A percentile compares a stretch with the other conserved stretches of the same genome.
Conservation (phyloP, 2,329 filamentous ascomycete genomes). For the Ophiostoma quercus region DNA sequence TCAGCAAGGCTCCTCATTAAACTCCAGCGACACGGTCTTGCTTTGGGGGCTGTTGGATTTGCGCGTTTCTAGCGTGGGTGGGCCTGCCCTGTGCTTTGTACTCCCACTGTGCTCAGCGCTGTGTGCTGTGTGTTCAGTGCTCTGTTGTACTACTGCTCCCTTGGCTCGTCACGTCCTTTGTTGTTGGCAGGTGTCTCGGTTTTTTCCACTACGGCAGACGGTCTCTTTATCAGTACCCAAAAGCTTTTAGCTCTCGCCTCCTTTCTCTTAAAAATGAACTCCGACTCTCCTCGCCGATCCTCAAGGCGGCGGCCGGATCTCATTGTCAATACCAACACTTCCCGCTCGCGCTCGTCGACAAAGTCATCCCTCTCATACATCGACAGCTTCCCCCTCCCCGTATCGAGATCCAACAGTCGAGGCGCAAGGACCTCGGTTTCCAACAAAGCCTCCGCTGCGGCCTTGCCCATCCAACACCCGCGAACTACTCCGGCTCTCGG, state of each 20-base stretch:
- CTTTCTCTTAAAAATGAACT: conserved; percentile 16
- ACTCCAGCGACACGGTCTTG: conserved; percentile 11
- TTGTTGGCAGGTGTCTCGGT: neutral
- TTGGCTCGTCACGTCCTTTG: neutral
- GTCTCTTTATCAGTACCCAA: neutral
- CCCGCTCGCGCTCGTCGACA: conserved; percentile 25
- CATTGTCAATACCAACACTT: conserved; percentile 37
- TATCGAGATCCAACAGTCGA: conserved; percentile 19
- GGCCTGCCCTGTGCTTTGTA: conserved; percentile 11
- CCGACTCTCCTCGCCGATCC: conserved; percentile 23
- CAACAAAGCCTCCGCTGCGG: neutral
- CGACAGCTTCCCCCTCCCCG: conserved; percentile 24
- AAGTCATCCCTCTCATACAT: neutral
- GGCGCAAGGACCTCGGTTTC: conserved; percentile 16
- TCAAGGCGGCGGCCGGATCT: conserved; percentile 36
- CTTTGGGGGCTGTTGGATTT: neutral
- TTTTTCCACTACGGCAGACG: neutral
- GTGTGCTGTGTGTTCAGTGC: neutral
- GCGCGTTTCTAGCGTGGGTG: conserved; percentile 21
- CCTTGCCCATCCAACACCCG: neutral
- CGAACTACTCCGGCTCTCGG: conserved; percentile 21
- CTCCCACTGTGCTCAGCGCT: neutral
- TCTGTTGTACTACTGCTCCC: neutral
- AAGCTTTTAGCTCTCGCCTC: neutral
- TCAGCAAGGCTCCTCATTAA: conserved; percentile 22